A percentile compares a stretch with the other conserved stretches of the same genome.
phyloP scores from a whole-genome alignment of 208 protist genomes.

The Trichomonas tenax region DNA sequence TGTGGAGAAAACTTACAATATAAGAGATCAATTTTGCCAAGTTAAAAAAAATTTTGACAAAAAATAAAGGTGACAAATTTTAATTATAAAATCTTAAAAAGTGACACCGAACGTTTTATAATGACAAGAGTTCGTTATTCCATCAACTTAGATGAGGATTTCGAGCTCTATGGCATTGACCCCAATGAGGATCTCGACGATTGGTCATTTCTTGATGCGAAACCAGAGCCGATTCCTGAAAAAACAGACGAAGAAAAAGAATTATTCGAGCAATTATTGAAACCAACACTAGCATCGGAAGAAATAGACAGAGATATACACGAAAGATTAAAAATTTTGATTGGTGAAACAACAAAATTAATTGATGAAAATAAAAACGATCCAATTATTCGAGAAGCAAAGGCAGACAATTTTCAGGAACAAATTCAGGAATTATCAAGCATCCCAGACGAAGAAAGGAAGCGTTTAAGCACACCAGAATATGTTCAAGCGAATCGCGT shows the following conservation, averaged over 20 bases:
- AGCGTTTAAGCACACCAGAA: not conserved
- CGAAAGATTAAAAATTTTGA: not conserved
- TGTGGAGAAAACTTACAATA: no score
- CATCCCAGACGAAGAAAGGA: not conserved
- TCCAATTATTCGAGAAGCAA: not conserved
- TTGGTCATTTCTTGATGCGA: slow-evolving; percentile 11
- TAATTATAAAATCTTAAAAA: no score
- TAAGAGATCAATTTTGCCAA: no score
- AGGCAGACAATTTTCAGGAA: not conserved
- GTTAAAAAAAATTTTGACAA: no score
- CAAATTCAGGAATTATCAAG: not conserved
- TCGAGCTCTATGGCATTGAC: not conserved
- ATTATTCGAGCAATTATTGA: not conserved
- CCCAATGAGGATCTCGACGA: not conserved
- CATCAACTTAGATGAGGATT: slow-evolving; percentile 10
- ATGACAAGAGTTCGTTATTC: not conserved
- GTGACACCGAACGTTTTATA: no score
- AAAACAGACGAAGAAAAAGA: slow-evolving; percentile 4
- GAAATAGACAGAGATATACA: not conserved
- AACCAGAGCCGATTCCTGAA: not conserved
- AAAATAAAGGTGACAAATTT: no score
- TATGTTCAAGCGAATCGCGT: not conserved
- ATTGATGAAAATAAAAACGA: not conserved
- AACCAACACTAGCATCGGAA: not conserved
- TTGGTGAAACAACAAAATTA: not conserved